phyloP scores from a whole-genome alignment of 2,329 filamentous ascomycete species.

The Penicillium sp. region DNA sequence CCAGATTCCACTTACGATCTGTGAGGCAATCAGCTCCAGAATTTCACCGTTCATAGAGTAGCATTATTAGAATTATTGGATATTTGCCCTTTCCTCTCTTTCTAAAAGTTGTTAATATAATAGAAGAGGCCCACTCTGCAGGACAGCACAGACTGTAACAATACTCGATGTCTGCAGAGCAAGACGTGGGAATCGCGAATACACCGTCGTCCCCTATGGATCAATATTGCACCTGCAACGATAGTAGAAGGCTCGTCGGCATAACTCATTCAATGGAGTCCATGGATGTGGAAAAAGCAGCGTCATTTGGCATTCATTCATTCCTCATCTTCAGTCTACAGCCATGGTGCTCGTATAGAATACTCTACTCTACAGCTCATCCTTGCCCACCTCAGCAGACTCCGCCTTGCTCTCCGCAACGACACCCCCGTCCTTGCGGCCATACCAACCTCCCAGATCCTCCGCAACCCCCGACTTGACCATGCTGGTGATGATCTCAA shows the following conservation, averaged over 20 bases:
- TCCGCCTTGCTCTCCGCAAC: slow-evolving; percentile 9
- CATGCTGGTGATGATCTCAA: slow-evolving; percentile 71
- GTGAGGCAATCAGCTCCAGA: too few species aligned
- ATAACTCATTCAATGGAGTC: too few species aligned
- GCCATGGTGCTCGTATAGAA: slow-evolving; percentile 16
- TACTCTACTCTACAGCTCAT: slow-evolving; percentile 24
- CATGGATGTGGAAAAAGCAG: not conserved
- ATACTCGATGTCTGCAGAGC: slow-evolving; percentile 1
- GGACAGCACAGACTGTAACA: too few species aligned
- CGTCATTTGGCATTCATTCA: slow-evolving; percentile 11
- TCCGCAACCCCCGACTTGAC: slow-evolving; percentile 45
- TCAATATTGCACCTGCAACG: too few species aligned
- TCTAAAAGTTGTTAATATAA: too few species aligned
- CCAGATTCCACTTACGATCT: too few species aligned
- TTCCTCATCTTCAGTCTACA: slow-evolving; percentile 24
- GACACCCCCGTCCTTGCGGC: slow-evolving; percentile 26
- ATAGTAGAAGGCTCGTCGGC: too few species aligned
- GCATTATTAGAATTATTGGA: too few species aligned
- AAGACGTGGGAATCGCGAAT: not conserved
- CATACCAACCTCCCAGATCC: slow-evolving; percentile 44
- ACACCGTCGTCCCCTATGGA: too few species aligned
- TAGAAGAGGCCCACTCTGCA: too few species aligned
- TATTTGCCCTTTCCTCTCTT: too few species aligned
- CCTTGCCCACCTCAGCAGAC: slow-evolving; percentile 20
- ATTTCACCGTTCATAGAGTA: too few species aligned